Conservation (phyloP, 129 eudicot species). For the Daucus carota region DNA sequence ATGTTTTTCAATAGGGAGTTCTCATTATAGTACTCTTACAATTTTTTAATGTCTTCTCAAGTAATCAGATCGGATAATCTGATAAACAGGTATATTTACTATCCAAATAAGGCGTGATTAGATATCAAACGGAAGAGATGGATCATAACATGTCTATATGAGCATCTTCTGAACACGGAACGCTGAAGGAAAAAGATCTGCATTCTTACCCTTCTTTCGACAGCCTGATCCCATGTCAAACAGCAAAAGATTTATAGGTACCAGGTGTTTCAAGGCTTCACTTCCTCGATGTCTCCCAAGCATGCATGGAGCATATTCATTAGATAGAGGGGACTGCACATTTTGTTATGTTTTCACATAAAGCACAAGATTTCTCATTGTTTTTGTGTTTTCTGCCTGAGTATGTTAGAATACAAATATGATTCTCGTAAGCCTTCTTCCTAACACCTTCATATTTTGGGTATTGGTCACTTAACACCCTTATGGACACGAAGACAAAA, state of each 20-base stretch:
- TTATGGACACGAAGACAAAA: too few relatives aligned
- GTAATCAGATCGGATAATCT: not conserved
- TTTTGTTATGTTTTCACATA: too few relatives aligned
- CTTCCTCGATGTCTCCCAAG: not conserved
- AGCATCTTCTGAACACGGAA: not conserved
- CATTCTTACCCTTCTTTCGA: not conserved
- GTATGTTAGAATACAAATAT: too few relatives aligned
- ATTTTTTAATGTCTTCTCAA: not conserved
- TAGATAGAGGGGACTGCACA: not conserved
- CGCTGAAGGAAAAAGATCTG: not conserved
- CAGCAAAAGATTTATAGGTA: not conserved
- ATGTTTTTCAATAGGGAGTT: too few relatives aligned
- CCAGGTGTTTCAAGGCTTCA: not conserved
- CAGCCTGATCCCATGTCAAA: not conserved
- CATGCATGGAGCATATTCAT: not conserved
- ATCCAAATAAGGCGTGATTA: not conserved
- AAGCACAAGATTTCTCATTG: too few relatives aligned
- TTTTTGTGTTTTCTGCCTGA: too few relatives aligned
- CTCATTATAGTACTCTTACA: too few relatives aligned
- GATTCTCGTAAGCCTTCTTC: too few relatives aligned
- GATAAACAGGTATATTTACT: not conserved
- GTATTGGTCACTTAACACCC: too few relatives aligned
- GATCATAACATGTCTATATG: not conserved
- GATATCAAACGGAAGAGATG: not conserved
- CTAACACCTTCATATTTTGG: too few relatives aligned